phyloP scores from a whole-genome alignment of 1,139 yeast genomes.

The Yamadazyma pseudoaaseri region DNA sequence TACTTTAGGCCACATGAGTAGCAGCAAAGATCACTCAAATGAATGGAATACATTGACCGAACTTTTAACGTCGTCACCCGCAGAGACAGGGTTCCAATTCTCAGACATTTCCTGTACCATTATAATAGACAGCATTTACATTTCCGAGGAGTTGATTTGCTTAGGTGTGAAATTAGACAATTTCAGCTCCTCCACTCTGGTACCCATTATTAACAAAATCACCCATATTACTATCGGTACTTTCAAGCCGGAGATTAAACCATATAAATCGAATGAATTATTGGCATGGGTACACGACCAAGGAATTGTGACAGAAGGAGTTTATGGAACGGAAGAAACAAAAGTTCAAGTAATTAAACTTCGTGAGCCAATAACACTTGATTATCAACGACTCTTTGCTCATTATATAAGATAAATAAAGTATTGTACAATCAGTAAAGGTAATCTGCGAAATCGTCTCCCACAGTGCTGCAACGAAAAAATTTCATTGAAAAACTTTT shows the following conservation, averaged over 20 bases:
- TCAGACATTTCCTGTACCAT: conserved; percentile 35
- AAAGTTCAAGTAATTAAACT: conserved; percentile 3
- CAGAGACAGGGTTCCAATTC: conserved; percentile 9
- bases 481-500: conserved; percentile 1
- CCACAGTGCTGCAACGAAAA: no score
- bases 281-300: conserved; percentile 14
- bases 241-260: conserved; percentile 40
- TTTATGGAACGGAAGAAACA: neutral
- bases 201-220: conserved; percentile 39
- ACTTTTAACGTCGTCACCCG: conserved; percentile 13
- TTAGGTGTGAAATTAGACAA: conserved; percentile 45
- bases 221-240: conserved; percentile 84
- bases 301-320: conserved; percentile 4
- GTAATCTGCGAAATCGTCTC: neutral
- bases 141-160: conserved; percentile 52
- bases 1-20: conserved; percentile 62
- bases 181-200: conserved; percentile 23
- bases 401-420: conserved; percentile 4
- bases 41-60: conserved; percentile 23
- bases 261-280: conserved; percentile 37
- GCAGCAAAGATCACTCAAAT: conserved; percentile 22
- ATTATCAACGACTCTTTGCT: conserved; percentile 7
- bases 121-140: conserved; percentile 32
- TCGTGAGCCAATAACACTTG: neutral
- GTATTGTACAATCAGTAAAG: neutral